Evolutionary conservation across 495 filamentous ascomycete species (phyloP).

Genomic region (Aspergillus ostianus): DNA sequence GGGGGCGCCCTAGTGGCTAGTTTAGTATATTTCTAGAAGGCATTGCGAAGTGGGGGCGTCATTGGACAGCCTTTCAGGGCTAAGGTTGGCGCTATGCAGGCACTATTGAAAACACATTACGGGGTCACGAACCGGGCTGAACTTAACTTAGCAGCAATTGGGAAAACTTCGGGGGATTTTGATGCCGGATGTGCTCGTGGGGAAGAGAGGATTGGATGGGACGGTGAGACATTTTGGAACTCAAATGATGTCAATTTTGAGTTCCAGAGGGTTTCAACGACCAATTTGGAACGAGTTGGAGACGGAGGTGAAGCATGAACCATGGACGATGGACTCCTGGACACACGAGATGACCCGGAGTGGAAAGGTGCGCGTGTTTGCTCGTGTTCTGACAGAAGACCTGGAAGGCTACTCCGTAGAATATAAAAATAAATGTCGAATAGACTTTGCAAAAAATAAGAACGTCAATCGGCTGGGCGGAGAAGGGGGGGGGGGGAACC

Average conservation of each 20-base stretch:
- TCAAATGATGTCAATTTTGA: conserved; percentile 4
- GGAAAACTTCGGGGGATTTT: conserved; percentile 8
- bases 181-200: conserved; percentile 1
- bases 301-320: neutral
- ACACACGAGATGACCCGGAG: neutral
- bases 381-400: neutral
- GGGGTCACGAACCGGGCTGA: neutral
- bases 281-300: neutral
- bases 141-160: neutral
- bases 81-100: conserved; percentile 10
- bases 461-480: too few species aligned
- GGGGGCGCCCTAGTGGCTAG: neutral
- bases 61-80: neutral
- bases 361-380: too few species aligned
- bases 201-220: neutral
- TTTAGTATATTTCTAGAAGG: conserved; percentile 8
- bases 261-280: too few species aligned
- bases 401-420: too few species aligned
- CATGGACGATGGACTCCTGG: neutral
- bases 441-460: neutral
- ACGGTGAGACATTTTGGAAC: conserved; percentile 7
- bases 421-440: neutral
- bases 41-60: conserved; percentile 7
- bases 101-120: neutral
- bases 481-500: too few species aligned